Percentiles rank a stretch among this genome's conserved stretches.
Conservation (phyloP, 78 protist genomes). For the Guillardia theta region DNA sequence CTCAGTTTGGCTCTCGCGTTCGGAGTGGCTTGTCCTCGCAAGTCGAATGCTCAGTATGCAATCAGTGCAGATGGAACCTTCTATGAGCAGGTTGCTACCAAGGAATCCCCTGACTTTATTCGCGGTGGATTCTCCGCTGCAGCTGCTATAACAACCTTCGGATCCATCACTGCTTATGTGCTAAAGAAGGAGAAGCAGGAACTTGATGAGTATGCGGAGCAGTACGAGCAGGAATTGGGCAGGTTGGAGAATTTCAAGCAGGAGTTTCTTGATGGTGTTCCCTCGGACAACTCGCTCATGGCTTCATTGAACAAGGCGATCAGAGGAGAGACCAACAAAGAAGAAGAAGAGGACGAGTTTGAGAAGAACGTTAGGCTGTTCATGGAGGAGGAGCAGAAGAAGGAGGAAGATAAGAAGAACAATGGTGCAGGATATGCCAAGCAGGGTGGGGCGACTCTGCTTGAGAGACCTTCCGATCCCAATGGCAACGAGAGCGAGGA, state of each 20-base stretch:
- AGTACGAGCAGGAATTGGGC: not conserved
- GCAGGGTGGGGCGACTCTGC: not conserved
- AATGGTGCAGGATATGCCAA: not conserved
- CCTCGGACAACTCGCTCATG: not conserved
- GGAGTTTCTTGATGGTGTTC: conserved; percentile 27
- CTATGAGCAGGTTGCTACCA: not conserved
- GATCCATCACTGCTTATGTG: not conserved
- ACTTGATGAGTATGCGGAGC: not conserved
- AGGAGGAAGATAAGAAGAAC: conserved; percentile 7
- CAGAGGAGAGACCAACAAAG: not conserved
- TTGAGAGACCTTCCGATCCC: not conserved
- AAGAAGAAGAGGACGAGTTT: conserved; percentile 9
- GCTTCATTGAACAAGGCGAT: not conserved
- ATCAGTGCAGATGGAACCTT: not conserved
- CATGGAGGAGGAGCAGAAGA: not conserved
- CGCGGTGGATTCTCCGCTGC: not conserved
- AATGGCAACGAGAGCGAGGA: not conserved
- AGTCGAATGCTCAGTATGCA: not conserved
- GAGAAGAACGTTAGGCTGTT: not conserved
- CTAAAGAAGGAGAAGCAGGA: not conserved
- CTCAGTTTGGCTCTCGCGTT: not conserved
- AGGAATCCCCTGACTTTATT: not conserved
- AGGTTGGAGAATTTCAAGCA: not conserved
- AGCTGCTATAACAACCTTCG: not conserved
- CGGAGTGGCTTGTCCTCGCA: not conserved